These are phyloP conservation scores for Scenedesmus sp. DNA, from an alignment of 163 green algal species.

Conservation along the genomic window DNA sequence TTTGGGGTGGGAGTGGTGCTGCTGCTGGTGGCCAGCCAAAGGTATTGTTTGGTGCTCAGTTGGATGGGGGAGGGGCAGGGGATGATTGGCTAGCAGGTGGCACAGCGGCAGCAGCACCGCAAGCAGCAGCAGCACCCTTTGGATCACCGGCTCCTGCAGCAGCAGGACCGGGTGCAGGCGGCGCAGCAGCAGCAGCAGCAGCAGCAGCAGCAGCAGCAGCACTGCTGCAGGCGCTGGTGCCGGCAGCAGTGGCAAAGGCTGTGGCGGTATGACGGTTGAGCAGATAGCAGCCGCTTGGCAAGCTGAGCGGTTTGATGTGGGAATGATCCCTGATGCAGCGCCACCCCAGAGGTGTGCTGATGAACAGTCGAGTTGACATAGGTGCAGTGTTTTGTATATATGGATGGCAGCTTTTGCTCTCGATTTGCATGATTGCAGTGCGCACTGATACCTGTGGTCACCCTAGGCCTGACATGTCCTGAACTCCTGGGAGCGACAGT, in stretches of 20 bases:
- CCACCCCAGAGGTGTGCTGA: constrained; percentile 48
- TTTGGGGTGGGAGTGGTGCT: neutral
- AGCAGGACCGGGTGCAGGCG: neutral
- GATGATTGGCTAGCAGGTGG: constrained; percentile 46
- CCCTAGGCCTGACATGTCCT: too few species aligned
- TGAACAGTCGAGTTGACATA: neutral
- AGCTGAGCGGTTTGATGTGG: constrained; percentile 22
- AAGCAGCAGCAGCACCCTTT: constrained; percentile 1
- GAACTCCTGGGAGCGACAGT: too few species aligned
- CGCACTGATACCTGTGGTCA: too few species aligned
- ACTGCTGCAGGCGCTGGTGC: constrained; percentile 9
- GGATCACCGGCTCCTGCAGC: neutral
- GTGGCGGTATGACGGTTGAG: constrained; percentile 29
- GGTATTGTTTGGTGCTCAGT: constrained; percentile 23
- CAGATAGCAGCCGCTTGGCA: constrained; percentile 34
- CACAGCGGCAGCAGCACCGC: neutral
- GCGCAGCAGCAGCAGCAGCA: neutral
- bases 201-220: too few species aligned
- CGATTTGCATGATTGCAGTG: too few species aligned
- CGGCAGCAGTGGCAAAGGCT: neutral
- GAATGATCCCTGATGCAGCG: constrained; percentile 23
- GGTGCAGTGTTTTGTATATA: too few species aligned
- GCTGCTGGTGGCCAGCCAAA: constrained; percentile 14
- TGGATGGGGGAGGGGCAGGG: neutral
- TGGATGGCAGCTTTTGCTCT: too few species aligned